Evolutionary conservation across 345 rosid species (phyloP), one percentile per base, ranked within the genome.

Genomic region (Eucalyptus curtisii): DNA sequence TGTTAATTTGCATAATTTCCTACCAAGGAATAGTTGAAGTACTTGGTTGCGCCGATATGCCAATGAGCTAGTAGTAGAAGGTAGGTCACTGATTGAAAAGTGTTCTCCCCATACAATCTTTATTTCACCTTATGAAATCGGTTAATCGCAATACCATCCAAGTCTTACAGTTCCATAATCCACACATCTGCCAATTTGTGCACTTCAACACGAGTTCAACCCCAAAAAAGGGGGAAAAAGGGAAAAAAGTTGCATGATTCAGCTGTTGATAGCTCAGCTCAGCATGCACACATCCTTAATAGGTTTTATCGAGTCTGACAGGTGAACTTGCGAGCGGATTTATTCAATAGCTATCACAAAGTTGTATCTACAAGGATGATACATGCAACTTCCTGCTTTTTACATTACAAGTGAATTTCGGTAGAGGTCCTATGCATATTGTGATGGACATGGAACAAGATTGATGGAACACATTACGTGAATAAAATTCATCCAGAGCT

Each of bases 181-280:
- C 52, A 49, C 50, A 52, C 24, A 7, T 19, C 1, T 19, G 24
- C 2, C 57, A 0, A 52, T 19, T 0, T 24, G 30, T 5, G 30
- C 0, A 24, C 0, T 55, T 55, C 61, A 55, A 24, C 61, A 55
- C 6, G 0, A 9, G 61, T 55, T 55, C 1, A 22, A 55, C 13
- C 61, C 61, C 13, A 44, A 16, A 15, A 49, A 2, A 15, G n/a
- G n/a, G n/a, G n/a, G n/a, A 55, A 22, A 55, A 22, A 37, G 4
- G 13, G 6, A 7, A 7, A 53, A 22, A 22, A 3, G 25, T 0
- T 7, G 25, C 10, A 0, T 19, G 9, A 7, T 52, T 52, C 24
- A 19, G 25, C 4, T 1, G 2, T 52, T 10, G 25, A 52, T 19
- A 52, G 57, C 57, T 16, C 0, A 52, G 57, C 22, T 7, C 57